Evolutionary conservation across 176 grass and related monocot species (phyloP).

Genomic region (Stipa capillata): DNA sequence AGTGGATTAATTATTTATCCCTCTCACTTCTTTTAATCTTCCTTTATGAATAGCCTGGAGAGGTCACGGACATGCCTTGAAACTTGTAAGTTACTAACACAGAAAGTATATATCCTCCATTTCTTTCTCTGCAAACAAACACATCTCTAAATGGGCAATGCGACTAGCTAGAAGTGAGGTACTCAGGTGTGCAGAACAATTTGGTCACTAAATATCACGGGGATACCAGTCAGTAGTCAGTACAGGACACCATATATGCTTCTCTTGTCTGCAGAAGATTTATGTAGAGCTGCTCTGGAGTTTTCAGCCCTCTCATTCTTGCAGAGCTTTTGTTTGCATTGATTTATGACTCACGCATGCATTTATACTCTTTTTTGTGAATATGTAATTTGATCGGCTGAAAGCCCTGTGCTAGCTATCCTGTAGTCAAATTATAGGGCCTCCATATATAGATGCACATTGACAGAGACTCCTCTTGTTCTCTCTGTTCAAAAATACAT

Average conservation of each 20-base stretch:
- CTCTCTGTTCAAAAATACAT: no score
- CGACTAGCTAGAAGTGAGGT: neutral
- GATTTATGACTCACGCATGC: neutral
- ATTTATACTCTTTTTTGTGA: neutral
- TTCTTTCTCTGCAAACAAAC: constrained; percentile 31
- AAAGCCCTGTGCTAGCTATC: neutral
- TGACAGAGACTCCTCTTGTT: neutral
- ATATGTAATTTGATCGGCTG: neutral
- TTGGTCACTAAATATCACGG: constrained; percentile 1
- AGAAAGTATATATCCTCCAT: neutral
- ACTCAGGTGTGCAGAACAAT: neutral
- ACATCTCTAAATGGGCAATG: neutral
- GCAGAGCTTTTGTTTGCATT: neutral
- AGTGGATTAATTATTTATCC: neutral
- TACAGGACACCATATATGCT: neutral
- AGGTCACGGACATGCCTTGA: constrained; percentile 41
- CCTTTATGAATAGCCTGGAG: neutral
- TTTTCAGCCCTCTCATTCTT: neutral
- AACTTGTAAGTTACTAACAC: constrained; percentile 6
- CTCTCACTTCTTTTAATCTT: neutral
- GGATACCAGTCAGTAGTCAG: neutral
- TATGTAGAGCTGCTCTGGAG: neutral
- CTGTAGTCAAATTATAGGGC: neutral
- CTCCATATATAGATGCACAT: neutral
- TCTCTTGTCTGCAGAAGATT: neutral